phyloP scores from a whole-genome alignment of 2,329 filamentous ascomycete species.

The Neospermospora avenae region DNA sequence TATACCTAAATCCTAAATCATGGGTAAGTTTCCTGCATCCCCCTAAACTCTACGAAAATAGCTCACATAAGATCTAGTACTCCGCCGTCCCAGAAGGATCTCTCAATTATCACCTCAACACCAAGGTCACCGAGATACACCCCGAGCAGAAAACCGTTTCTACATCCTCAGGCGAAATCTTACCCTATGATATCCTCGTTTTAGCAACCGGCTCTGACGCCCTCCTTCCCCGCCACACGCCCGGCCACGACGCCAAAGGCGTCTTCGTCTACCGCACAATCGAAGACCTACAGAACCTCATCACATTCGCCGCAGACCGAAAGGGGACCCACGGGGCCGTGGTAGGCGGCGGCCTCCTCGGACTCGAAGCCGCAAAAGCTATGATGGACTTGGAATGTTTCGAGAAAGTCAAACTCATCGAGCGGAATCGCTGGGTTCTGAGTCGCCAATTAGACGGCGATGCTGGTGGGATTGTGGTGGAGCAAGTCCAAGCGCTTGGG shows the following conservation, averaged over 20 bases:
- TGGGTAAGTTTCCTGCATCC: conserved; percentile 55
- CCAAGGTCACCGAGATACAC: conserved; percentile 65
- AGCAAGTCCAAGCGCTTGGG: conserved; percentile 75
- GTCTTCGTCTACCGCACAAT: conserved; percentile 91
- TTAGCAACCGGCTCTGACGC: conserved; percentile 86
- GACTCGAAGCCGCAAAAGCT: conserved; percentile 85
- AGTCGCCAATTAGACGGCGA: conserved; percentile 79
- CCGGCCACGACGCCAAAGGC: conserved; percentile 74
- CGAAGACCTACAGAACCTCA: conserved; percentile 73
- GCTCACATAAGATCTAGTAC: conserved; percentile 23
- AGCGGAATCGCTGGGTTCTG: conserved; percentile 79
- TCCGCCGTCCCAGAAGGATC: conserved; percentile 51
- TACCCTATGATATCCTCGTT: conserved; percentile 77
- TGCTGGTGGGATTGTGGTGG: conserved; percentile 76
- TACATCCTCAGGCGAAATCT: conserved; percentile 65
- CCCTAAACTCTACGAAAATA: not conserved
- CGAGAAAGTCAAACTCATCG: conserved; percentile 71
- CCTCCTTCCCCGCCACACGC: conserved; percentile 63
- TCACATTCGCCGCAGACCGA: conserved; percentile 64
- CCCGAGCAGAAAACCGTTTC: conserved; percentile 61
- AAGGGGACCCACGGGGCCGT: conserved; percentile 70
- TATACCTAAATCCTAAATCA: conserved; percentile 82
- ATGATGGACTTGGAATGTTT: conserved; percentile 83
- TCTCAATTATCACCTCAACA: conserved; percentile 73
- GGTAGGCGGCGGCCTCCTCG: conserved; percentile 80